These are phyloP conservation scores for Dacryopinax spathularia DNA, from an alignment of 768 basidiomycete genomes.

Conservation along the genomic window DNA sequence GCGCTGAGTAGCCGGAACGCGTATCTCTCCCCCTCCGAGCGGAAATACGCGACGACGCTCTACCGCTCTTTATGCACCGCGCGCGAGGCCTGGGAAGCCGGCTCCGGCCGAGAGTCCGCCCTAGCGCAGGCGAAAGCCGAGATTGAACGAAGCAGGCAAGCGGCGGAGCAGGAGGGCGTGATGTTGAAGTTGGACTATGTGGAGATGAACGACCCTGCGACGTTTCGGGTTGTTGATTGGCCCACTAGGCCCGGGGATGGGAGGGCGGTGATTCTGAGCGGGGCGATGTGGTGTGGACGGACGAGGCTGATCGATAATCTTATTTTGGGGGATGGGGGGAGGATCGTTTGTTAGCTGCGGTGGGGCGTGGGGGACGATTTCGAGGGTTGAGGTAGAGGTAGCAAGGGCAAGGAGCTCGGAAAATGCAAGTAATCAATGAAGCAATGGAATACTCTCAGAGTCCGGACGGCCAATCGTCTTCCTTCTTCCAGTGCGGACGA, in stretches of 20 bases:
- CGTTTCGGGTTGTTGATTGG: constrained; percentile 46
- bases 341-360: constrained; percentile 8
- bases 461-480: too few species aligned
- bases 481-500: too few species aligned
- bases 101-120: constrained; percentile 30
- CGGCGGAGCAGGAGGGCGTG: constrained; percentile 25
- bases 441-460: too few species aligned
- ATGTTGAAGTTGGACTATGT: constrained; percentile 67
- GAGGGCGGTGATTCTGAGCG: constrained; percentile 59
- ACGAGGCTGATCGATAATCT: constrained; percentile 92
- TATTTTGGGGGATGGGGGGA: constrained; percentile 40
- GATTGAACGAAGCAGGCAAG: background rate
- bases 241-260: constrained; percentile 17
- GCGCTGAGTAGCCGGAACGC: constrained; percentile 86
- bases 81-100: constrained; percentile 38
- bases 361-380: too few species aligned
- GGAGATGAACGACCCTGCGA: constrained; percentile 69
- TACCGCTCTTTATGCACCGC: constrained; percentile 52
- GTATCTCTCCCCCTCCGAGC: constrained; percentile 56
- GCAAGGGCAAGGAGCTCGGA: too few species aligned
- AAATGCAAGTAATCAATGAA: too few species aligned
- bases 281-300: constrained; percentile 70
- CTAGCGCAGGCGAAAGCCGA: constrained; percentile 18
- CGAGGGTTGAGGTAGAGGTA: too few species aligned
- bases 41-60: constrained; percentile 51